These are phyloP conservation scores for Macadamia tetraphylla DNA, from an alignment of 164 flowering plant genomes.

Conservation along the genomic window DNA sequence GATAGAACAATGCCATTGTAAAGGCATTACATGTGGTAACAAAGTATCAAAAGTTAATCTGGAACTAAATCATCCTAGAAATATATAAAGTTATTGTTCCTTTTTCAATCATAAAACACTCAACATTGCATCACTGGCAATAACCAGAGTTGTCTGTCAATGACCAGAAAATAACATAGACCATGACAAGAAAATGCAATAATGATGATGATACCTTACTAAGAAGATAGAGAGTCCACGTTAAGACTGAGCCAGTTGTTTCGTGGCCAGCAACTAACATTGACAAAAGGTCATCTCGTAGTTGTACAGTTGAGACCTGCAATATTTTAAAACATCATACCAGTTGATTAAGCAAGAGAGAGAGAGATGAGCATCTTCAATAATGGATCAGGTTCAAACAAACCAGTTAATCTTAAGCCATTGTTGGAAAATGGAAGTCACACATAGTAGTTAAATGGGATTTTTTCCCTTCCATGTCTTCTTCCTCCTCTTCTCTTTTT, in stretches of 20 bases:
- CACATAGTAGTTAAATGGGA: no score
- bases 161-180: background rate
- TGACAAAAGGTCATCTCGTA: slow-evolving; percentile 90
- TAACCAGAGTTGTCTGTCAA: no score
- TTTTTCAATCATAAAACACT: no score
- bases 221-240: slow-evolving; percentile 93
- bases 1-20: no score
- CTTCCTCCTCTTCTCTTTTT: no score
- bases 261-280: slow-evolving; percentile 98
- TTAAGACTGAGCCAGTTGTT: slow-evolving; percentile 92
- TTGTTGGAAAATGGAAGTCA: background rate
- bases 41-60: no score
- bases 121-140: no score
- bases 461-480: no score
- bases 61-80: no score
- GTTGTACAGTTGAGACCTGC: slow-evolving; percentile 79
- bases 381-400: background rate
- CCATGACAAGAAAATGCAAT: background rate
- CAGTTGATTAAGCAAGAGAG: background rate
- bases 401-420: background rate
- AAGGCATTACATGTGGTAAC: no score
- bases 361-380: background rate
- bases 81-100: no score
- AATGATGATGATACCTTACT: slow-evolving; percentile 60
- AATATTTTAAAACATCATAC: slow-evolving; percentile 9